phyloP scores from a whole-genome alignment of 2,329 filamentous ascomycete species.

The Madurella mycetomatis region DNA sequence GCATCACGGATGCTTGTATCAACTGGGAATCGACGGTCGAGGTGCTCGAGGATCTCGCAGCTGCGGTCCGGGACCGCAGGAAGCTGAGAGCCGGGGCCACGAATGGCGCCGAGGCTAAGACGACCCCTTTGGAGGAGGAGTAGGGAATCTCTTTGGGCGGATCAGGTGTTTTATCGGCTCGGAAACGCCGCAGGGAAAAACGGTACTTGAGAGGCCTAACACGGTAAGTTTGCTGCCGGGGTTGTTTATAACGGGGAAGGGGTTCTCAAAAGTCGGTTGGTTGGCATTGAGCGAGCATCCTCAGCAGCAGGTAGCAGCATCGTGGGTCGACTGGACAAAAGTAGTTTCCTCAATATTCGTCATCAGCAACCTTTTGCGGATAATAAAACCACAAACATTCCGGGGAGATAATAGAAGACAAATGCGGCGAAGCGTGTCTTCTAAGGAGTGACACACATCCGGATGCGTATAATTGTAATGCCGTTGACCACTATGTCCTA shows the following conservation, averaged over 20 bases:
- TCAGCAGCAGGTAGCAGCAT: neutral
- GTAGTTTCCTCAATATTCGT: neutral
- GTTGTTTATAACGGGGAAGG: neutral
- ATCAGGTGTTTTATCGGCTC: neutral
- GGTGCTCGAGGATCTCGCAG: conserved; percentile 79
- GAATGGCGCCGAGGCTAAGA: conserved; percentile 32
- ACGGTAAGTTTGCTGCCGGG: neutral
- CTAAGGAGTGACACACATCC: too few species aligned
- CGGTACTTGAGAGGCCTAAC: neutral
- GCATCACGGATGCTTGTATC: conserved; percentile 95
- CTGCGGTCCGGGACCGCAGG: conserved; percentile 74
- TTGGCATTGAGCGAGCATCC: neutral
- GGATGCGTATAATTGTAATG: too few species aligned
- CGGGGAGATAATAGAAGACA: neutral
- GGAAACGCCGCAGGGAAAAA: neutral
- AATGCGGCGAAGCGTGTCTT: too few species aligned
- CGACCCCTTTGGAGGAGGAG: conserved; percentile 50
- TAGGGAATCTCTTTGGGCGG: conserved; percentile 27
- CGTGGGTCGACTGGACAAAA: conserved; percentile 1
- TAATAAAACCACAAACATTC: neutral
- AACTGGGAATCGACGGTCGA: conserved; percentile 81
- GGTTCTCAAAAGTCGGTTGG: conserved; percentile 1
- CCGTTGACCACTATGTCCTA: too few species aligned
- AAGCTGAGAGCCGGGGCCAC: conserved; percentile 41
- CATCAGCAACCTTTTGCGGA: neutral